Conservation (phyloP, 2,329 filamentous ascomycete species). For the Xylariales sp. region DNA sequence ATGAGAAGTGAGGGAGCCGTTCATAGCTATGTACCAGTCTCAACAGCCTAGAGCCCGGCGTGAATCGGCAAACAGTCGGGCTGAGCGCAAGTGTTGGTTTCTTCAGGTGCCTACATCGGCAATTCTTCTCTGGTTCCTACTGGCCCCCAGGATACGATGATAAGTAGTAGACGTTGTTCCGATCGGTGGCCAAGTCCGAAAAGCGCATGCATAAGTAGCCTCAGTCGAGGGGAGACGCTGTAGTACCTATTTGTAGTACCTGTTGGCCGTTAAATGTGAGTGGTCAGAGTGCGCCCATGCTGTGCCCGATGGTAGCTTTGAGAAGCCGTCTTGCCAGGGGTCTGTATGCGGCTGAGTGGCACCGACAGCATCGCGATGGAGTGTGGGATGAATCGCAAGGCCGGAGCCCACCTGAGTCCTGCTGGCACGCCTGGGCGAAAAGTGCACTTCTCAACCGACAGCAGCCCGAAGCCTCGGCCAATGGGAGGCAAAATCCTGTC, state of each 20-base stretch:
- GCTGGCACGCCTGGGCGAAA: background rate
- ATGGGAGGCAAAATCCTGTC: slow-evolving; percentile 7
- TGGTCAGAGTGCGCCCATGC: background rate
- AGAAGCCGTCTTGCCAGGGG: background rate
- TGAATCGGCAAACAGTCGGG: background rate
- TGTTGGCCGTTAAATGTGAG: background rate
- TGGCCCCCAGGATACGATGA: no score
- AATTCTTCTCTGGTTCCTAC: no score
- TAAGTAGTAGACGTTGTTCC: no score
- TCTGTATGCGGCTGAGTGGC: slow-evolving; percentile 1
- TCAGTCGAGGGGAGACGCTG: no score
- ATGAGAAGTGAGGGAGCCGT: background rate
- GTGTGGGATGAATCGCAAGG: background rate
- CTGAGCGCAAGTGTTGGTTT: background rate
- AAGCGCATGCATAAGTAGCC: no score
- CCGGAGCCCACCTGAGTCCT: background rate
- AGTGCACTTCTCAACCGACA: slow-evolving; percentile 3
- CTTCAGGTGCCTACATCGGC: background rate
- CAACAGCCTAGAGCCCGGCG: background rate
- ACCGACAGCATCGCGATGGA: slow-evolving; percentile 1
- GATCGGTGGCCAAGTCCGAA: no score
- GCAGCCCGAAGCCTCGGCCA: slow-evolving; percentile 4
- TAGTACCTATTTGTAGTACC: no score
- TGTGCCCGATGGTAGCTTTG: background rate
- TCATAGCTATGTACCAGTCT: background rate